Base-by-base conservation (phyloP, 2,329 filamentous ascomycete genomes). In the Beauveria caledonica region DNA sequence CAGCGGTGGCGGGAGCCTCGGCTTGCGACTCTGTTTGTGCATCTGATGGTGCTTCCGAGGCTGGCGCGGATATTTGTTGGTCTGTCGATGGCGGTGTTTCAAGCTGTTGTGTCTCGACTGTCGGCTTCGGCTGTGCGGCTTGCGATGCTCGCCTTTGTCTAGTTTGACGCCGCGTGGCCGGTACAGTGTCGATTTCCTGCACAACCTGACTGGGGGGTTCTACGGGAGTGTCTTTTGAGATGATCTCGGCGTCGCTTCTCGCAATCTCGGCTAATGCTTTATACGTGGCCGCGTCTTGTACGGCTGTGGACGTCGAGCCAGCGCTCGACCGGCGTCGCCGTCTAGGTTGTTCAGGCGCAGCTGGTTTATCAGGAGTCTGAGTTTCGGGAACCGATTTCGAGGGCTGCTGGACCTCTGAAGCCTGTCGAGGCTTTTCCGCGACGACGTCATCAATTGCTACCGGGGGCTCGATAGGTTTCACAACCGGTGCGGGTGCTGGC, bases 391-490 rank as follows among this genome's bases (percentile, higher is more conserved):
- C 23, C 1, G 10, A 5, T 8, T 36, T 17, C 33, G 44, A 15
- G 4, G 27, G 50, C 36, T 27, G 17, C 9, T 36, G 48, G 17
- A 44, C 7, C 8, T 45, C 40, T 2, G 49, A 42, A 3, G 55
- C 19, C 15, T 62, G n/a, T n/a, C 60, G 39, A 58, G 58, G 19
- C 13, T 54, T 15, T 27, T 61, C 21, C 44, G 65, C 64, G 29
- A 58, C 46, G 23, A 62, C 58, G 13, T 63, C 42, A 13, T 65
- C 66, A n/a, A 62, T 54, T 23, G 62, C 44, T 29, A 45, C 25
- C 29, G 64, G 65, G 13, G 60, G 53, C 33, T 63, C 63, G 48
- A 64, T 50, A 58, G 63, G 62, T 58, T 67, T 70, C 40, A 61
- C 49, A 42, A 42, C 49, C 21, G 58, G 53, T n/a, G 45, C 25